Conservation (phyloP, 1,139 yeast species). For the Hemisphaericaspora subhashii region DNA sequence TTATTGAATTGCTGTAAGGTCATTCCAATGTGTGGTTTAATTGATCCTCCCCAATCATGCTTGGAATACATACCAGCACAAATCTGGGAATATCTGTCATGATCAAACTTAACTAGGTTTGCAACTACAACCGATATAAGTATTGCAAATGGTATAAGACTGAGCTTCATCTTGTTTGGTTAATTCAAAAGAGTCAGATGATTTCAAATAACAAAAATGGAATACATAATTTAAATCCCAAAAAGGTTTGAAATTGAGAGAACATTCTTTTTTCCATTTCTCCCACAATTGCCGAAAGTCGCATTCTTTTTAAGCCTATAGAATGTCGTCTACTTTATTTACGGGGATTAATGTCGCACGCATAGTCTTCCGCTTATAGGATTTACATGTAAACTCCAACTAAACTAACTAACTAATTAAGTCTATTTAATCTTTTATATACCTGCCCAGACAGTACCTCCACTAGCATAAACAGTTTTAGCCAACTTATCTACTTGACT, state of each 20-base stretch:
- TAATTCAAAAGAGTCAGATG: too few relatives aligned
- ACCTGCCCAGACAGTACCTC: constrained; percentile 44
- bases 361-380: too few relatives aligned
- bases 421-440: constrained; percentile 13
- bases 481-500: constrained; percentile 67
- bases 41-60: constrained; percentile 82
- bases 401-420: too few relatives aligned
- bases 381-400: too few relatives aligned
- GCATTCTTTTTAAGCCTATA: neutral
- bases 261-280: neutral
- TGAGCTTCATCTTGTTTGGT: constrained; percentile 5
- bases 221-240: too few relatives aligned
- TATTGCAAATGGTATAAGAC: constrained; percentile 4
- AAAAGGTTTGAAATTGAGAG: too few relatives aligned
- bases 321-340: neutral
- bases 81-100: constrained; percentile 52
- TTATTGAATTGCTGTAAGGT: constrained; percentile 36
- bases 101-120: constrained; percentile 50
- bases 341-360: neutral
- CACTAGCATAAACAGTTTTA: constrained; percentile 35
- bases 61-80: constrained; percentile 91
- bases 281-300: neutral
- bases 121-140: constrained; percentile 26
- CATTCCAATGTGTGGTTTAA: constrained; percentile 61
- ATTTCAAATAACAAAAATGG: too few relatives aligned